phyloP scores from a whole-genome alignment of 441 rosid species.

The Daphne laureola region DNA sequence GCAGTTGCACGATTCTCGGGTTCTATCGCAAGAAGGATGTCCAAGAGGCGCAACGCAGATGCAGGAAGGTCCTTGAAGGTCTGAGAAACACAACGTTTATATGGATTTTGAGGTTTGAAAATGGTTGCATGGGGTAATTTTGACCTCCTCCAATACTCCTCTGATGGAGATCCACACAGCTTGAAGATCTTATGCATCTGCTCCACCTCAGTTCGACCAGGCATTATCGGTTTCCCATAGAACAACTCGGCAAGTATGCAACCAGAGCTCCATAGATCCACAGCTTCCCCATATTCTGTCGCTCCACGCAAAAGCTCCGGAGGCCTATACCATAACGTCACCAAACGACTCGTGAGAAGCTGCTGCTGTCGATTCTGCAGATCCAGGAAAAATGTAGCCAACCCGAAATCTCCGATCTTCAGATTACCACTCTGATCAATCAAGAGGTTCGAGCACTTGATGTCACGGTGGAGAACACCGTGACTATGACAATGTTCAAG shows the following conservation, averaged over 20 bases:
- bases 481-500: constrained; percentile 56
- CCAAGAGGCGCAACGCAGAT: constrained; percentile 65
- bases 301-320: constrained; percentile 90
- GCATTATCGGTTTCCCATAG: constrained; percentile 80
- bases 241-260: constrained; percentile 87
- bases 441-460: constrained; percentile 83
- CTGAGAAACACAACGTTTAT: constrained; percentile 60
- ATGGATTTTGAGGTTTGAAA: constrained; percentile 88
- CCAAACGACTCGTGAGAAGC: constrained; percentile 84
- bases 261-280: constrained; percentile 85
- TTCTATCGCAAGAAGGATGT: constrained; percentile 63
- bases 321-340: constrained; percentile 86
- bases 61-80: constrained; percentile 69
- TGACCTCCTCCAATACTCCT: constrained; percentile 81
- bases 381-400: constrained; percentile 42
- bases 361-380: constrained; percentile 43
- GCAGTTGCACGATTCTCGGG: constrained; percentile 73
- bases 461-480: constrained; percentile 56
- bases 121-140: constrained; percentile 76
- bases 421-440: constrained; percentile 63
- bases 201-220: constrained; percentile 96
- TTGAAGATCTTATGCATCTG: constrained; percentile 89
- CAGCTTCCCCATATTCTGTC: constrained; percentile 66
- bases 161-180: constrained; percentile 94
- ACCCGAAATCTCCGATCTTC: constrained; percentile 88